Base-by-base conservation (phyloP, 129 eudicot species). In the Pulicaria dysenterica region DNA sequence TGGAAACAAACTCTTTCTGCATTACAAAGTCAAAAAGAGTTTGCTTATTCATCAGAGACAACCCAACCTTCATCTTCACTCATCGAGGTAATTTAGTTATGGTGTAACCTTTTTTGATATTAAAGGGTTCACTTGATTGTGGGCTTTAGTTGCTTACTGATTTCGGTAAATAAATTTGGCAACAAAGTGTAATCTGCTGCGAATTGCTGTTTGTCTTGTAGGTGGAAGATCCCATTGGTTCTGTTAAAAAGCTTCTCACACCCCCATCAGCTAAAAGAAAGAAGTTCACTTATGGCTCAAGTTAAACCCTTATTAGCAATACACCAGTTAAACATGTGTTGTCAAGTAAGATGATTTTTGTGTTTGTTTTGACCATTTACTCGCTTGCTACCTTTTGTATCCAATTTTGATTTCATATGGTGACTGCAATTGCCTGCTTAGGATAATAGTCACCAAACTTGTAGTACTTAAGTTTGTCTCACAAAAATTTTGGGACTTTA, bases 141-240 rank as follows among this genome's bases (percentile, higher is more conserved):
- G 31, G 31, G 1, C 31, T 24, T 24, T 24, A 7, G 17, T 67
- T 50, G 16, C 61, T 53, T 16, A 64, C 8, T 13, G 31, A 41
- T 41, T 36, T 64, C 38, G 8, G 39, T 36, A 46, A 43, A 19
- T 41, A 43, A 42, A 48, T 62, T 64, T 46, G 19, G 24, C 36
- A 43, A 51, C 24, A 9, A 63, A 58, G 19, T 13, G 47, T 57
- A 6, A 34, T 15, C 67, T 36, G 45, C 15, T 66, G 14, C n/a
- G 70, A 7, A 40, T 63, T 1, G 14, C 42, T 58, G 17, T 5
- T 45, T 76, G 55, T 39, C 47, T 48, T 80, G 74, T 86, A 94
- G 99, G 91, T 94, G 70, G 91, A 90, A 81, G 99, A 90, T 80
- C 97, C 97, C 2, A 76, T 94, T 77, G 83, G 84, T 51, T 94